These are phyloP conservation scores for Aspergillus tubingensis DNA, from an alignment of 2,329 filamentous ascomycete species.

Conservation along the genomic window DNA sequence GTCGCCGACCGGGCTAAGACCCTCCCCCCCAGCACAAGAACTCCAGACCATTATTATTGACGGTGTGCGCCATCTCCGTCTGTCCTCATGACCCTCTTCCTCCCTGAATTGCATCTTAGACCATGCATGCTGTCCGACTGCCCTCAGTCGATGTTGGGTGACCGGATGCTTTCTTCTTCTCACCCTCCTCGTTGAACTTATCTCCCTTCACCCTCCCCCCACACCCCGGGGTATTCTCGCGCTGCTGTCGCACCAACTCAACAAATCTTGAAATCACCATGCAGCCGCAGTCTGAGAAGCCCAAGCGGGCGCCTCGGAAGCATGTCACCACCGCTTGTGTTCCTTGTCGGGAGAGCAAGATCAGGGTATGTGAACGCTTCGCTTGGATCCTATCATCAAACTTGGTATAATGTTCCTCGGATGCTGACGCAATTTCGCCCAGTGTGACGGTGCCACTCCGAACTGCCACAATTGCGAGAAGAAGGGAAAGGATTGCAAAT, in stretches of 20 bases:
- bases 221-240: not conserved
- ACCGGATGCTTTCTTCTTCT: not conserved
- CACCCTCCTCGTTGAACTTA: not conserved
- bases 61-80: not conserved
- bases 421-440: not conserved
- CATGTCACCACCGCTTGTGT: slow-evolving; percentile 50
- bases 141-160: not conserved
- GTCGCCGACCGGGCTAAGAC: slow-evolving; percentile 1
- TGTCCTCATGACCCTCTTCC: not conserved
- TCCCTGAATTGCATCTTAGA: not conserved
- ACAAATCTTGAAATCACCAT: slow-evolving; percentile 17
- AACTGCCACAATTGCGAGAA: slow-evolving; percentile 43
- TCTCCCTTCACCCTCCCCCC: not conserved
- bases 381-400: not conserved
- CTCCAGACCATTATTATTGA: not conserved
- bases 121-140: not conserved
- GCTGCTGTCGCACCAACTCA: not conserved
- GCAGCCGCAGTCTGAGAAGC: slow-evolving; percentile 22
- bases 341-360: slow-evolving; percentile 49
- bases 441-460: slow-evolving; percentile 43
- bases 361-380: slow-evolving; percentile 35
- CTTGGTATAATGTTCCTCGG: not conserved
- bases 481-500: slow-evolving; percentile 42
- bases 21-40: not conserved
- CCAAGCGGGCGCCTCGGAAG: slow-evolving; percentile 35